Evolutionary conservation across 2,329 filamentous ascomycete genomes (phyloP), one percentile per base, ranked within the genome.

Genomic region (Macrophomina tecta): DNA sequence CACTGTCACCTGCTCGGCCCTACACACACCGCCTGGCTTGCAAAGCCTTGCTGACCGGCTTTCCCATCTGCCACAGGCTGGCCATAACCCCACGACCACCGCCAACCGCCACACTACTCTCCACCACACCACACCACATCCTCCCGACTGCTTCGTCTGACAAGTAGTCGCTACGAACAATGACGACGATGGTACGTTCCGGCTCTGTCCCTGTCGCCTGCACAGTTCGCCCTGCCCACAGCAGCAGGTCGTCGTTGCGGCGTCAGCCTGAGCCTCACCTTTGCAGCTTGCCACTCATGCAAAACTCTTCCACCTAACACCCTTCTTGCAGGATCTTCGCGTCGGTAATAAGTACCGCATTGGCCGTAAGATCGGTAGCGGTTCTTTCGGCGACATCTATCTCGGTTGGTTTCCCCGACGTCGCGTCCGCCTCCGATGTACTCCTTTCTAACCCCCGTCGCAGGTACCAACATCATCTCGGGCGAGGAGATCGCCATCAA

Each of bases 271-370:
- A 65, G 49, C 61, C 51, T 51, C 61, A 46, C 53, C 32, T 62
- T 14, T 69, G 52, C 65, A 67, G 60, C 58, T 68, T 65, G 58
- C 68, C 67, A 63, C 38, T 65, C 61, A 64, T 68, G 61, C 68
- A 64, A 68, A 67, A 62, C 38, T 62, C 45, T 62, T 40, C 45
- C 16, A 7, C n/a, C 45, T 62, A 32, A 62, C 58, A 7, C 12
- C 58, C 32, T 14, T 77, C 69, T 42, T 68, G 49, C 76, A 98
- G 94, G 95, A 99, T 89, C 90, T 99, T 76, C 93, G 95, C 78
- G 95, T 99, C 83, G 95, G 95, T 82, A 98, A 98, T 82, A 98
- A 99, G 80, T 99, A 99, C 89, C 93, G 95, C 76, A 98, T 99
- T 82, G 95, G 95, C 80, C 93, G 95, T 76, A 99, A 99, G 88